These are phyloP conservation scores for Canna indica DNA, from an alignment of 176 grass and related monocot species.

Conservation along the genomic window DNA sequence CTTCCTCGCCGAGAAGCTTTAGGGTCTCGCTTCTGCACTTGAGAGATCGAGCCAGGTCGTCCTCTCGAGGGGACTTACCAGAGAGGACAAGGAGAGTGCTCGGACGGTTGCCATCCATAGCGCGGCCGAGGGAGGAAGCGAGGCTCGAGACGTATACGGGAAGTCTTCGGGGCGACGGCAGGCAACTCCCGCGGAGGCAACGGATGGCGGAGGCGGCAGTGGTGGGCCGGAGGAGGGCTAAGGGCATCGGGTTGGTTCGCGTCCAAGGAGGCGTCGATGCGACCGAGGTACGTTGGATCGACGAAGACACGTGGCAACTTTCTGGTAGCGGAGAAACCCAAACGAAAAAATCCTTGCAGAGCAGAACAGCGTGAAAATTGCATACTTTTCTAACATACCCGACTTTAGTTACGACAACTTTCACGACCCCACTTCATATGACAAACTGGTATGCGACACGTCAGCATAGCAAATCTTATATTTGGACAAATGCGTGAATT, in stretches of 20 bases:
- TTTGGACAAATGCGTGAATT: too few species aligned
- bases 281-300: background rate
- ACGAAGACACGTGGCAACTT: background rate
- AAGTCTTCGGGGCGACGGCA: background rate
- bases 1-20: background rate
- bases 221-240: conserved; percentile 9
- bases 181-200: conserved; percentile 16
- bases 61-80: conserved; percentile 50
- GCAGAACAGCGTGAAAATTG: too few species aligned
- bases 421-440: too few species aligned
- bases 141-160: background rate
- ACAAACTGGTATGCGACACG: too few species aligned
- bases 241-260: background rate
- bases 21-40: conserved; percentile 14
- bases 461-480: too few species aligned
- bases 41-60: conserved; percentile 30
- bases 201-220: conserved; percentile 28
- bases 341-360: background rate
- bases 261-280: background rate
- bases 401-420: too few species aligned
- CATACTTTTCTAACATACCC: too few species aligned
- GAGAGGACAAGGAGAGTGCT: conserved; percentile 34
- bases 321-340: background rate
- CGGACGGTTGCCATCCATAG: background rate
- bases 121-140: background rate